Evolutionary conservation across 768 basidiomycete species (phyloP).

Genomic region (Strobilomyces dryophilus): DNA sequence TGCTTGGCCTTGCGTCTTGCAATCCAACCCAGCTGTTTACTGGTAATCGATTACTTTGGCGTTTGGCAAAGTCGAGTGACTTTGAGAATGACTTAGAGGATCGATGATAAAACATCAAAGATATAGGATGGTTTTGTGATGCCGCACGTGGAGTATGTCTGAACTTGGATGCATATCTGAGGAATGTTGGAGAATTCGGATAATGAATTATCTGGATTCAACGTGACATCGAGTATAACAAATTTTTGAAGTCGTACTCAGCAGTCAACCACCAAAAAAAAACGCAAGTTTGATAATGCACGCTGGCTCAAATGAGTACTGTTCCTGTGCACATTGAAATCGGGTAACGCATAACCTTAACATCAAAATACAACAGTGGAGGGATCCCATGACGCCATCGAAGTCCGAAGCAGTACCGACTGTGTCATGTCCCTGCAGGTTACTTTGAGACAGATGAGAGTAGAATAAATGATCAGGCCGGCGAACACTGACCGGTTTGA

Average conservation of each 20-base stretch:
- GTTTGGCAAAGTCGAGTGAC: too few species aligned
- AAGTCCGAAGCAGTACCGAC: not conserved
- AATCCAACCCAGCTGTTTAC: not conserved
- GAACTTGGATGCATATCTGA: too few species aligned
- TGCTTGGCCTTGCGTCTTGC: too few species aligned
- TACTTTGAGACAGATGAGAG: conserved; percentile 6
- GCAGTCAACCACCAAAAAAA: too few species aligned
- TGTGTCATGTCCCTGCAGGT: not conserved
- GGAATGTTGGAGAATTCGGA: too few species aligned
- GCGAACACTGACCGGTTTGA: conserved; percentile 7
- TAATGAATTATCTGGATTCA: too few species aligned
- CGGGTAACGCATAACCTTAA: not conserved
- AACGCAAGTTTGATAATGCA: not conserved
- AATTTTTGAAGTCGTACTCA: not conserved
- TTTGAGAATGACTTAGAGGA: too few species aligned
- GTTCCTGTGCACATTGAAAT: not conserved
- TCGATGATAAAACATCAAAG: too few species aligned
- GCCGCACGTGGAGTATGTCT: too few species aligned
- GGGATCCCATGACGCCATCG: not conserved
- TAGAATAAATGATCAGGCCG: not conserved
- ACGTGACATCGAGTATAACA: not conserved
- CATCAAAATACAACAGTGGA: conserved; percentile 3
- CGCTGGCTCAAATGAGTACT: not conserved
- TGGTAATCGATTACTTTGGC: too few species aligned
- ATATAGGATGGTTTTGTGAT: too few species aligned